phyloP scores from a whole-genome alignment of 768 basidiomycete species.

The Pleurotus sapidus region DNA sequence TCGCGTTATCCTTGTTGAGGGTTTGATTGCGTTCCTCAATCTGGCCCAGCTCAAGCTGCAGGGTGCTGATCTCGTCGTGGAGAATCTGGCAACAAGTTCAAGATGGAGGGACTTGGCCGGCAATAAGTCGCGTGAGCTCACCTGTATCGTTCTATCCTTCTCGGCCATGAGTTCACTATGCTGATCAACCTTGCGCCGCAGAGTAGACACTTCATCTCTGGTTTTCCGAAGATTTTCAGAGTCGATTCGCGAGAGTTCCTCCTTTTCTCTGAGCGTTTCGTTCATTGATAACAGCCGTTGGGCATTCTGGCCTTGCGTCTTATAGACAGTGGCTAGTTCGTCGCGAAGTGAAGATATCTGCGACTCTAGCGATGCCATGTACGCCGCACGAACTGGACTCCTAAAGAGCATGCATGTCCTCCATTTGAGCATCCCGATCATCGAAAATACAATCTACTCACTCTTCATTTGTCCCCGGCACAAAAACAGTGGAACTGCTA shows the following conservation, averaged over 20 bases:
- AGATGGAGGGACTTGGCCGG: too few relatives aligned
- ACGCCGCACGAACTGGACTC: constrained; percentile 83
- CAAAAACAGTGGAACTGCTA: constrained; percentile 59
- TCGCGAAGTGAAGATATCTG: constrained; percentile 91
- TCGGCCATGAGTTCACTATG: constrained; percentile 84
- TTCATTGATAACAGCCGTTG: constrained; percentile 92
- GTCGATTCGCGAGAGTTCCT: constrained; percentile 80
- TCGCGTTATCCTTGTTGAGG: constrained; percentile 92
- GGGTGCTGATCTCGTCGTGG: constrained; percentile 91
- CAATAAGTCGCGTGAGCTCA: constrained; percentile 30
- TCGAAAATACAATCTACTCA: constrained; percentile 33
- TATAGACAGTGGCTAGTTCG: constrained; percentile 93
- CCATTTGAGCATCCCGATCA: neutral
- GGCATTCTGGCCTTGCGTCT: constrained; percentile 94
- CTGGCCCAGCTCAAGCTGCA: constrained; percentile 88
- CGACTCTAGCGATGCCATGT: constrained; percentile 88
- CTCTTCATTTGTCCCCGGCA: constrained; percentile 69
- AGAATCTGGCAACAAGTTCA: constrained; percentile 55
- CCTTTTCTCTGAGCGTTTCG: constrained; percentile 91
- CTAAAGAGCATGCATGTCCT: constrained; percentile 30
- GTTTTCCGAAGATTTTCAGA: constrained; percentile 76
- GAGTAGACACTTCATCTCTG: constrained; percentile 67
- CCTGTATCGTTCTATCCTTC: constrained; percentile 89
- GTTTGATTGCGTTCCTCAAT: constrained; percentile 83
- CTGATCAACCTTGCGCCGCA: constrained; percentile 78